Percentiles rank a stretch among this genome's conserved stretches.
Evolutionary conservation across 164 flowering plant species (phyloP).

Genomic region (Piper longum): DNA sequence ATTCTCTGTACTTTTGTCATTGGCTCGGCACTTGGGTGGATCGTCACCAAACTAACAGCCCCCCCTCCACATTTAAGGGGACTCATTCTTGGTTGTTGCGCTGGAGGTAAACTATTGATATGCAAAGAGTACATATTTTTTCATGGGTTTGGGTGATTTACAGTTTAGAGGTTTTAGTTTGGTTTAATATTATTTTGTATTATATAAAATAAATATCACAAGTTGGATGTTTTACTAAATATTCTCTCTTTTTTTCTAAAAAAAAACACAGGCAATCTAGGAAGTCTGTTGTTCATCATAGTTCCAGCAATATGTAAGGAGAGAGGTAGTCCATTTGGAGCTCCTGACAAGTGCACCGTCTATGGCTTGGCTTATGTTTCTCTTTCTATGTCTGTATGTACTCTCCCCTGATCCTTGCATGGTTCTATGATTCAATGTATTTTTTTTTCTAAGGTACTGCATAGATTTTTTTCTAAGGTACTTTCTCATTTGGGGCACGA

Average conservation of each 20-base stretch:
- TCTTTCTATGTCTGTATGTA: conserved; percentile 72
- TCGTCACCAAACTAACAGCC: conserved; percentile 33
- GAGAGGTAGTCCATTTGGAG: conserved; percentile 69
- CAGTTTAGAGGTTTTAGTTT: too few species aligned
- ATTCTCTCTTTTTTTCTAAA: too few species aligned
- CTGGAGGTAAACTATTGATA: conserved; percentile 44
- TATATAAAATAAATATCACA: too few species aligned
- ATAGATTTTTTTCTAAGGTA: too few species aligned
- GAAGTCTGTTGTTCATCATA: conserved; percentile 55
- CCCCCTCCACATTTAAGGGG: conserved; percentile 59
- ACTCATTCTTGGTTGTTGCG: conserved; percentile 60
- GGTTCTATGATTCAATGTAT: background rate
- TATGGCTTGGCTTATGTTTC: conserved; percentile 69
- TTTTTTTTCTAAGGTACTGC: background rate
- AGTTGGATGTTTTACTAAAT: too few species aligned
- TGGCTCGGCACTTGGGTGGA: conserved; percentile 68
- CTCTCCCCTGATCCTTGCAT: background rate
- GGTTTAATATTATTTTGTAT: too few species aligned
- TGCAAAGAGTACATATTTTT: too few species aligned
- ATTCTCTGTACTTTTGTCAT: conserved; percentile 46
- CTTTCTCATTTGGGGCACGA: too few species aligned
- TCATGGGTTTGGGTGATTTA: too few species aligned
- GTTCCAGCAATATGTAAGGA: conserved; percentile 79
- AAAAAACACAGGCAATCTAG: conserved; percentile 52
- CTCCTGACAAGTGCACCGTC: conserved; percentile 27